Evolutionary conservation across 1,284 basidiomycete genomes (phyloP), one percentile per base, ranked within the genome.

Genomic region (Microbotryomycetes sp.): DNA sequence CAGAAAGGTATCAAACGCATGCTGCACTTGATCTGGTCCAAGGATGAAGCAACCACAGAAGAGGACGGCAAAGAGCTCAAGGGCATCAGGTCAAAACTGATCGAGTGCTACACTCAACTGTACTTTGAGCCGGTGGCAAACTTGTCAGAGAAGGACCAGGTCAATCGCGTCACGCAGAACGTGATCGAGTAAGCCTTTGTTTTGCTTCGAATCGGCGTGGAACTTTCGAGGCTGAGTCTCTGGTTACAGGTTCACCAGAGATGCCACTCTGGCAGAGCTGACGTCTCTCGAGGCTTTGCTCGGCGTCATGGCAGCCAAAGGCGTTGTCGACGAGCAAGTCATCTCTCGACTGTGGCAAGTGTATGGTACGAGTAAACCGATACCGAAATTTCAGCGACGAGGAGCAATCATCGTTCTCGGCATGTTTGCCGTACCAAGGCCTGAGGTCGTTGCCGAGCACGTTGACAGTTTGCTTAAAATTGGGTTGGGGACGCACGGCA

Each of bases 21-120:
- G 94, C 75, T 99, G 5, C 96, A 98, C 76, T 81, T 99, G 41
- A 91, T 99, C 71, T 98, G 96, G 96, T 83, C 84, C 15, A 98
- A 97, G 74, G 94, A 97, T 74, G 92, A 92, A 73, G 87, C 81
- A 48, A 81, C 89, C 26, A 83, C 83, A 23, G 90, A 91, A 72
- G 88, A 89, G 62, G 70, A 70, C 27, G 62, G 52, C 16, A 87
- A 88, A 70, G 89, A 93, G 73, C 76, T 92, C 54, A 96, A 93
- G 74, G 91, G 92, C 18, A 82, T 97, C 62, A 84, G 91, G 11
- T 86, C 87, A 52, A 83, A 88, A 47, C 80, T 98, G 52, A 81
- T 98, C 68, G 94, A 97, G 69, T 90, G 88, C 72, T 97, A 98
- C 74, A 82, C 85, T 47, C 84, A 75, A 57, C 77, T 98, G 59